A percentile compares a stretch with the other conserved stretches of the same genome.
phyloP scores from a whole-genome alignment of 768 basidiomycete species.

The Lactifluus subvellereus region DNA sequence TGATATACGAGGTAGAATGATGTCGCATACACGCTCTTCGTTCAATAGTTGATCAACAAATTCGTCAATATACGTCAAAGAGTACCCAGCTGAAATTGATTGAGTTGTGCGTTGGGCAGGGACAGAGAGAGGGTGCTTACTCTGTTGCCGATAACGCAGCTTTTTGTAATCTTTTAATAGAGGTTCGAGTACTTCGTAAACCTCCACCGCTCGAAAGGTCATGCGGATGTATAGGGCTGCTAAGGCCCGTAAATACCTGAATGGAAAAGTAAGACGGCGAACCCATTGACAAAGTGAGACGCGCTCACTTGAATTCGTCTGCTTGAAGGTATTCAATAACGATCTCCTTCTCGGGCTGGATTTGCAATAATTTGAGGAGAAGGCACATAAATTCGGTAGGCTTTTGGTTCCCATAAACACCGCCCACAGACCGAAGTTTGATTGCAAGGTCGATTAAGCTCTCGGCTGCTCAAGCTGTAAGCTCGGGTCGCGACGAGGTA shows the following conservation, averaged over 20 bases:
- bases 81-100: slow-evolving; percentile 66
- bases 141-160: slow-evolving; percentile 70
- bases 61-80: slow-evolving; percentile 85
- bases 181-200: slow-evolving; percentile 91
- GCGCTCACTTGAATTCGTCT: slow-evolving; percentile 93
- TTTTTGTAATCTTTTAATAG: slow-evolving; percentile 92
- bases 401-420: slow-evolving; percentile 91
- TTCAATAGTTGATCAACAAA: slow-evolving; percentile 78
- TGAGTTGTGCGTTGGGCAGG: background rate
- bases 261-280: background rate
- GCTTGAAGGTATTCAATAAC: slow-evolving; percentile 90
- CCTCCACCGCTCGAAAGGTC: slow-evolving; percentile 86
- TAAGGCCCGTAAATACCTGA: slow-evolving; percentile 87
- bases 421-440: slow-evolving; percentile 75
- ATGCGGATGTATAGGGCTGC: slow-evolving; percentile 93
- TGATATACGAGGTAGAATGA: slow-evolving; percentile 85
- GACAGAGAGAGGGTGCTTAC: slow-evolving; percentile 41
- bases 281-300: background rate
- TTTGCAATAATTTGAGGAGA: slow-evolving; percentile 88
- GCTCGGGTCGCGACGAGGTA: background rate
- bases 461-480: slow-evolving; percentile 52
- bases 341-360: slow-evolving; percentile 98
- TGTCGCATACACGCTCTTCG: slow-evolving; percentile 93
- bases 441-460: slow-evolving; percentile 91
- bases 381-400: slow-evolving; percentile 94